Percentiles rank a stretch among this genome's conserved stretches.
phyloP scores from a whole-genome alignment of 2,329 filamentous ascomycete species.

The Ophiostoma novo-ulmi region DNA sequence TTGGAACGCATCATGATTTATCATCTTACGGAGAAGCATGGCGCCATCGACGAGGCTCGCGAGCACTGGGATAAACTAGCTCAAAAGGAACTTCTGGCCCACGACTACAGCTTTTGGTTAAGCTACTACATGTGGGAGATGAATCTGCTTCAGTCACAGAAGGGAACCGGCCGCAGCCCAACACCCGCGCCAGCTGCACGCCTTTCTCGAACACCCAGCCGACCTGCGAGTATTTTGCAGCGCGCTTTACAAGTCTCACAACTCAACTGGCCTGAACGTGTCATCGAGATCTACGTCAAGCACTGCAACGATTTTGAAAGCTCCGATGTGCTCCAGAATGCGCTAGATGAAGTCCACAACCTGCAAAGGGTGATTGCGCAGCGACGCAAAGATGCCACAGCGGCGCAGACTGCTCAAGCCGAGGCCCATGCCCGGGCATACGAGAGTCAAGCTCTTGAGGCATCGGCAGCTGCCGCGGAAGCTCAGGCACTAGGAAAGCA shows the following conservation, averaged over 20 bases:
- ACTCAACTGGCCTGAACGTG: conserved; percentile 71
- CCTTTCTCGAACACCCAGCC: conserved; percentile 58
- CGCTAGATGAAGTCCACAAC: conserved; percentile 68
- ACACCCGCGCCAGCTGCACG: conserved; percentile 42
- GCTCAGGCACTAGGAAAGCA: not conserved
- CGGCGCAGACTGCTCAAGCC: conserved; percentile 36
- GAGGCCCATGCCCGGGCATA: conserved; percentile 31
- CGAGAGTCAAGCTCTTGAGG: not conserved
- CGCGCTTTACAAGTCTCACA: conserved; percentile 59
- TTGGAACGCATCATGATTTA: conserved; percentile 90
- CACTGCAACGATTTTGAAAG: conserved; percentile 90
- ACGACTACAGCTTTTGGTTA: conserved; percentile 90
- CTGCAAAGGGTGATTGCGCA: conserved; percentile 58
- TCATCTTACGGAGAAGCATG: conserved; percentile 79
- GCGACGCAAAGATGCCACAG: conserved; percentile 50
- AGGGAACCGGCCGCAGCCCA: conserved; percentile 48
- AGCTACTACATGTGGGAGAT: conserved; percentile 92
- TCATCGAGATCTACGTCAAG: conserved; percentile 67
- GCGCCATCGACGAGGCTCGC: conserved; percentile 70
- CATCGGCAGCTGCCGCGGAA: not conserved
- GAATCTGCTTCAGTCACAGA: conserved; percentile 50
- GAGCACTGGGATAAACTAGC: conserved; percentile 69
- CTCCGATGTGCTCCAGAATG: conserved; percentile 66
- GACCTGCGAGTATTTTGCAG: conserved; percentile 71
- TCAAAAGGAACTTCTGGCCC: conserved; percentile 57